Conservation (phyloP, 2,329 filamentous ascomycete species). For the Ophiostoma sp. region DNA sequence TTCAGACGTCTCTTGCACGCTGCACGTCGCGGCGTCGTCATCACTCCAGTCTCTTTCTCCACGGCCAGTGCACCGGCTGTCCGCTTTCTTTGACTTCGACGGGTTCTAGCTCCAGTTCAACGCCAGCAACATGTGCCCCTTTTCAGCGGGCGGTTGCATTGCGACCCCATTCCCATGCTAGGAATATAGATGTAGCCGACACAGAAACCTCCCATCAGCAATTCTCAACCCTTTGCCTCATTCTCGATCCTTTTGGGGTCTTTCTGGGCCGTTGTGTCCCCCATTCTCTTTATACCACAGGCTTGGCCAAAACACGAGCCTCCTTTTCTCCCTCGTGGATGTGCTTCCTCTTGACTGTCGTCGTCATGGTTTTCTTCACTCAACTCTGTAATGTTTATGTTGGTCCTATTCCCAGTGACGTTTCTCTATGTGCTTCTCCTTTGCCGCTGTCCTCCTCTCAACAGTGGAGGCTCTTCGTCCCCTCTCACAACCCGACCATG, state of each 20-base stretch:
- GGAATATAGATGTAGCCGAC: neutral
- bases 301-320: constrained; percentile 9
- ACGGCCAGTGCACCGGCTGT: neutral
- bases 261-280: neutral
- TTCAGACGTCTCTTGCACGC: neutral
- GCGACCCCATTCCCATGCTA: neutral
- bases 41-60: constrained; percentile 2
- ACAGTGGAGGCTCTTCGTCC: neutral
- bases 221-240: neutral
- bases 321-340: neutral
- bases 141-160: neutral
- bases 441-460: neutral
- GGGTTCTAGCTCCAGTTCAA: neutral
- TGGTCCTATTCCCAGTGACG: neutral
- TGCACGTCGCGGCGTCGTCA: constrained; percentile 11
- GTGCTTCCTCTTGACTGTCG: neutral
- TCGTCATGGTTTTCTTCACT: neutral
- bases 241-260: neutral
- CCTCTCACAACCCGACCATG: neutral
- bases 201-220: neutral
- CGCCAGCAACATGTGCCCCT: neutral
- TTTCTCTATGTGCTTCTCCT: neutral
- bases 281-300: neutral
- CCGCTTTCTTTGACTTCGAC: neutral
- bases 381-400: neutral